These are phyloP conservation scores for Inonotus obliquus DNA, from an alignment of 1,284 basidiomycete species.

Conservation along the genomic window DNA sequence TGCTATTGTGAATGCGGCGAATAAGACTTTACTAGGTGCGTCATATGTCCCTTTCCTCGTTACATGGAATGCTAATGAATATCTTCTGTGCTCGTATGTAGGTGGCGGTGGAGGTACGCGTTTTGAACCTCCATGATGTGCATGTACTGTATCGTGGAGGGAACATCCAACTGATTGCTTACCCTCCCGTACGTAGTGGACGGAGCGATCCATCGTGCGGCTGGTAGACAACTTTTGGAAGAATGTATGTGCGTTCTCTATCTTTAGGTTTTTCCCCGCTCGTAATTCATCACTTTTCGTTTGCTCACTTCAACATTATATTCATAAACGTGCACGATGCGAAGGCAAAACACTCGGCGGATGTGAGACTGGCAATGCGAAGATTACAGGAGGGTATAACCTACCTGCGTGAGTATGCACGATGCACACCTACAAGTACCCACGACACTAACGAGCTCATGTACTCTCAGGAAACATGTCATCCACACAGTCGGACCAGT, in stretches of 20 bases:
- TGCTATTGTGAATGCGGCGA: constrained; percentile 87
- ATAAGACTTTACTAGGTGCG: constrained; percentile 68
- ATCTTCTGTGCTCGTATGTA: constrained; percentile 24
- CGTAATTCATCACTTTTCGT: too few relatives aligned
- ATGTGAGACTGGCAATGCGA: constrained; percentile 79
- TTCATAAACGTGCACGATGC: constrained; percentile 6
- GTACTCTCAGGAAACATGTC: constrained; percentile 51
- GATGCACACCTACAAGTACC: not conserved
- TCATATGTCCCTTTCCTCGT: constrained; percentile 17
- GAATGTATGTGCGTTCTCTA: constrained; percentile 68
- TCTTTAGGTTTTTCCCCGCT: constrained; percentile 10
- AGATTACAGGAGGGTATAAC: constrained; percentile 73
- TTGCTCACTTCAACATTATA: too few relatives aligned
- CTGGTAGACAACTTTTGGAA: constrained; percentile 64
- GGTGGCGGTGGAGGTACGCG: constrained; percentile 69
- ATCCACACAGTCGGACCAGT: constrained; percentile 92
- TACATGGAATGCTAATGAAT: not conserved
- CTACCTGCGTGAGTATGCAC: constrained; percentile 57
- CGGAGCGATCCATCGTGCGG: constrained; percentile 83
- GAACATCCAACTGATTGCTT: not conserved
- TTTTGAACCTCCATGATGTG: too few relatives aligned
- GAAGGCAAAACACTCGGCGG: constrained; percentile 66
- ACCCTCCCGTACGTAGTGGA: constrained; percentile 50
- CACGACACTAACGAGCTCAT: not conserved
- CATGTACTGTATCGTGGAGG: too few relatives aligned